Base-by-base conservation (phyloP, 768 basidiomycete species). In the Hericium coralloides region DNA sequence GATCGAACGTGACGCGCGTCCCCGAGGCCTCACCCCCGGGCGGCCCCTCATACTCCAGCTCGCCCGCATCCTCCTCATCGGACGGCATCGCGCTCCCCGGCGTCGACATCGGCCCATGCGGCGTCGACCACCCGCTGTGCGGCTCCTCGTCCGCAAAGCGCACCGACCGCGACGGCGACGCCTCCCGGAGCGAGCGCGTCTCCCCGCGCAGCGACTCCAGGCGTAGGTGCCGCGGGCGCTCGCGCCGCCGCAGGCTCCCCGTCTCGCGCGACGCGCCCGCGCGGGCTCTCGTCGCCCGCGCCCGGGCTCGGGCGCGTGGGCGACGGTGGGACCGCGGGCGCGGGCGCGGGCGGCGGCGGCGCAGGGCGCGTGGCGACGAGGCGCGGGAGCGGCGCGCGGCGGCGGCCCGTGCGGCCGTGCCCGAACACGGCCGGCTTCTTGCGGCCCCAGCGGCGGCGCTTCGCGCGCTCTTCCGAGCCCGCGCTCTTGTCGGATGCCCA, bases 401-500 rank as follows among this genome's bases (percentile, higher is more conserved):
- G 64, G 63, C 14, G 68, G 63, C 20, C 62, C 59, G 52, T 60
- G 62, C 15, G 60, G 52, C 23, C 58, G 55, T 51, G 49, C 12
- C 38, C 31, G 45, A 43, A 38, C 15, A 48, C 17, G 12, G 25
- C n/a, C 15, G 22, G 15, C 31, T 55, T 47, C 43, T 47, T 48
- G 31, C 31, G 25, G 15, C 39, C 25, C 18, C 31, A 17, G 10
- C n/a, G 22, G 12, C 20, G 38, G 39, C 25, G 14, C 38, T 45
- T 17, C 53, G 10, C 53, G 38, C 39, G 25, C 39, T 12, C 3
- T 12, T 59, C 51, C n/a, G n/a, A n/a, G 2, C 57, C 54, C 25
- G 63, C 60, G 22, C 61, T 67, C 22, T 66, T 70, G 50, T 89
- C 87, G 6, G 84, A 87, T 17, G 76, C 75, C 85, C 84, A 87